Percentiles rank a stretch among this genome's conserved stretches.
These are phyloP conservation scores for Fragaria ananassa DNA, from an alignment of 306 rosid genomes.

Conservation along the genomic window DNA sequence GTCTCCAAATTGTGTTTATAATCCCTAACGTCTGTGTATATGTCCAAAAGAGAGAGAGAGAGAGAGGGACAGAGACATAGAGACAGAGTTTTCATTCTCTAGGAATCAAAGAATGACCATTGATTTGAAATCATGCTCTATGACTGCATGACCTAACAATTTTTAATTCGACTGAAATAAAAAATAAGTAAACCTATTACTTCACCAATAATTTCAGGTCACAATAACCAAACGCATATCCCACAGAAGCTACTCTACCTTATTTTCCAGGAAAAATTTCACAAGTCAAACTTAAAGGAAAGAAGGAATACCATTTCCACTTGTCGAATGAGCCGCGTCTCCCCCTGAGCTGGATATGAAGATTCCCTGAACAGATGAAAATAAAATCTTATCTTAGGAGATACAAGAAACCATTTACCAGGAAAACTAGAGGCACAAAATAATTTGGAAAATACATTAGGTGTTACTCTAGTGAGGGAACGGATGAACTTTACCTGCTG, in stretches of 20 bases:
- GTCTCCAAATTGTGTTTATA: neutral
- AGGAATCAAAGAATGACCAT: neutral
- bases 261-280: constrained; percentile 11
- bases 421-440: neutral
- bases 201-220: neutral
- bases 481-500: constrained; percentile 64
- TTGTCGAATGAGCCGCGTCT: constrained; percentile 80
- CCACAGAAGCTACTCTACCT: constrained; percentile 18
- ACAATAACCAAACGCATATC: neutral
- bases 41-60: neutral
- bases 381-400: constrained; percentile 5
- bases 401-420: neutral
- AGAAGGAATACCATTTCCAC: constrained; percentile 82
- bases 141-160: neutral
- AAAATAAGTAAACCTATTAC: neutral
- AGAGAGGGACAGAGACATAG: neutral
- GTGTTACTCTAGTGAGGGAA: neutral
- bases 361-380: constrained; percentile 50
- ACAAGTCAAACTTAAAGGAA: constrained; percentile 23
- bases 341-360: constrained; percentile 90
- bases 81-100: neutral
- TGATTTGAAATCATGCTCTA: neutral
- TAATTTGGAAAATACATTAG: neutral
- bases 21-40: neutral
- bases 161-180: too few relatives aligned